These are phyloP conservation scores for Lunasporangiospora selenospora DNA, from an alignment of 192 early-diverging fungal genomes.

Conservation along the genomic window DNA sequence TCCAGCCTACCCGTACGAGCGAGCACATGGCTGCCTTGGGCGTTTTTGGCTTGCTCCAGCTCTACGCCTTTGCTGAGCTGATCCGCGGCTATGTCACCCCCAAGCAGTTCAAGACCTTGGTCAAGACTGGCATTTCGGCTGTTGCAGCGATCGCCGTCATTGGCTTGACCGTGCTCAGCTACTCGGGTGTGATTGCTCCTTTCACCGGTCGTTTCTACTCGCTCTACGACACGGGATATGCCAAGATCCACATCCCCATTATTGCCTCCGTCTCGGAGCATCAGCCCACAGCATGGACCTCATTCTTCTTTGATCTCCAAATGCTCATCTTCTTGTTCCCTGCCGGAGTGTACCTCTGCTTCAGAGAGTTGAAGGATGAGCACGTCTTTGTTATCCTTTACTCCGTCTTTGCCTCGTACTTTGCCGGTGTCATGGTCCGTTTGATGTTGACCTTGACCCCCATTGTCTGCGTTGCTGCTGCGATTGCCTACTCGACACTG, in stretches of 20 bases:
- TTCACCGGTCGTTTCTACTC: slow-evolving; percentile 99
- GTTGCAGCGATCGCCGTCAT: slow-evolving; percentile 59
- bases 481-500: slow-evolving; percentile 87
- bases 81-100: slow-evolving; percentile 79
- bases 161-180: slow-evolving; percentile 76
- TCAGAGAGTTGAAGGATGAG: slow-evolving; percentile 92
- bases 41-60: slow-evolving; percentile 95
- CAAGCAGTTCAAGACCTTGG: slow-evolving; percentile 85
- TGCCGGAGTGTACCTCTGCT: slow-evolving; percentile 97
- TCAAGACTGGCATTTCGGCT: slow-evolving; percentile 69
- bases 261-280: slow-evolving; percentile 99
- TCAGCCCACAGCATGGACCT: slow-evolving; percentile 99
- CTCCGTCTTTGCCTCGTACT: slow-evolving; percentile 97
- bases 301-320: slow-evolving; percentile 99
- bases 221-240: slow-evolving; percentile 99
- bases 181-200: slow-evolving; percentile 91
- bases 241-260: slow-evolving; percentile 99
- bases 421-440: slow-evolving; percentile 99
- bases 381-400: slow-evolving; percentile 99
- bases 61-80: slow-evolving; percentile 91
- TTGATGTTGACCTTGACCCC: slow-evolving; percentile 98
- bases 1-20: slow-evolving; percentile 95
- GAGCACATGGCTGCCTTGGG: slow-evolving; percentile 99
- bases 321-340: slow-evolving; percentile 97
- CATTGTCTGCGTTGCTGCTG: slow-evolving; percentile 94